Percentiles rank a stretch among this genome's conserved stretches.
These are phyloP conservation scores for Naganishia randhawae DNA, from an alignment of 768 basidiomycete genomes.

Conservation along the genomic window DNA sequence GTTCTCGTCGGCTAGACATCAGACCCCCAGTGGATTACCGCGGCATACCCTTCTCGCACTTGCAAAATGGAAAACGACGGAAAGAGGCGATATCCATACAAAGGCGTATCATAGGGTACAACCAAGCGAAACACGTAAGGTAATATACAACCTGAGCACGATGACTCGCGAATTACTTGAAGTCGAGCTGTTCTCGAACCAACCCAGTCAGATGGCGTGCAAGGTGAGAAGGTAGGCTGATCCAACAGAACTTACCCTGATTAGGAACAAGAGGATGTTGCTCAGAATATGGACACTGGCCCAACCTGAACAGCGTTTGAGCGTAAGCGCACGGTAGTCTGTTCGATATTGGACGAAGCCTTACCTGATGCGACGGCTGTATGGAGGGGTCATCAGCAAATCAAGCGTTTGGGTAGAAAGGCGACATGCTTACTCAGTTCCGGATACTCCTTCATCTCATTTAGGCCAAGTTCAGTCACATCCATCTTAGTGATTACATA, in stretches of 20 bases:
- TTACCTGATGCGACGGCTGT: constrained; percentile 40
- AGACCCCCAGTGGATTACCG: too few species aligned
- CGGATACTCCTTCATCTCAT: constrained; percentile 53
- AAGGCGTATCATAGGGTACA: too few species aligned
- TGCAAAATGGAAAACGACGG: too few species aligned
- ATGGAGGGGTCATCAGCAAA: not conserved
- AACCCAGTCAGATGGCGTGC: too few species aligned
- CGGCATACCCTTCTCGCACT: too few species aligned
- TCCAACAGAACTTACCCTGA: constrained; percentile 36
- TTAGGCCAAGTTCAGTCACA: constrained; percentile 51
- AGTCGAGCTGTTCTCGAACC: too few species aligned
- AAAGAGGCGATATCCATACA: too few species aligned
- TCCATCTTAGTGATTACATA: constrained; percentile 47
- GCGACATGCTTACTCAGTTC: constrained; percentile 37
- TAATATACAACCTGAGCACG: too few species aligned
- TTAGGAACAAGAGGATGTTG: constrained; percentile 52
- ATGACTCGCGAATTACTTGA: too few species aligned
- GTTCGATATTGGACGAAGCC: constrained; percentile 7
- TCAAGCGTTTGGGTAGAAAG: not conserved
- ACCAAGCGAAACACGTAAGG: too few species aligned
- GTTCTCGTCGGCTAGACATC: too few species aligned
- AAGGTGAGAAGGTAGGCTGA: too few species aligned
- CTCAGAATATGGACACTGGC: constrained; percentile 52
- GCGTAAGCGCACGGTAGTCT: not conserved
- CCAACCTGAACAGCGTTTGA: constrained; percentile 39